A percentile compares a stretch with the other conserved stretches of the same genome.
Evolutionary conservation across 23 red algal species (phyloP).

Genomic region (Gracilaria vermiculophylla): DNA sequence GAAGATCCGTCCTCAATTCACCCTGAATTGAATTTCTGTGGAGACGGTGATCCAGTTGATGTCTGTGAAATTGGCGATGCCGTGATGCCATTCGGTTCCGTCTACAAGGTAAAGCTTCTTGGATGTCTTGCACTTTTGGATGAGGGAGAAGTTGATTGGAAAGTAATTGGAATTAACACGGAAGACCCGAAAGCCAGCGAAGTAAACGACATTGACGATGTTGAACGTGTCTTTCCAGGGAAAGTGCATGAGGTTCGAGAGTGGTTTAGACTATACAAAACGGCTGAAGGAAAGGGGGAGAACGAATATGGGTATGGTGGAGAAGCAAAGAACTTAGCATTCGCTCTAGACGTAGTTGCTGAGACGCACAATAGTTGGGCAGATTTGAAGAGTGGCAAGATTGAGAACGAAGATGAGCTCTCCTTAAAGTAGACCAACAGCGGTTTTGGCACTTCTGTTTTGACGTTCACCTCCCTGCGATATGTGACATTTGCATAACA

Average conservation of each 20-base stretch:
- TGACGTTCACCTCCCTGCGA: too few relatives aligned
- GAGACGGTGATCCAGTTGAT: slow-evolving; percentile 96
- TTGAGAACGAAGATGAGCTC: slow-evolving; percentile 77
- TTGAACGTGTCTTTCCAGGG: slow-evolving; percentile 77
- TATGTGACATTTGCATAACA: too few relatives aligned
- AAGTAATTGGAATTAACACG: slow-evolving; percentile 83
- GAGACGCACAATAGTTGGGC: slow-evolving; percentile 87
- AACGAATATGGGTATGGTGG: slow-evolving; percentile 95
- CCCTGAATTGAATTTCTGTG: slow-evolving; percentile 64
- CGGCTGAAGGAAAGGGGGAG: slow-evolving; percentile 97
- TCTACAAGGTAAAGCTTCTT: slow-evolving; percentile 88
- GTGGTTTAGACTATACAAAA: slow-evolving; percentile 99
- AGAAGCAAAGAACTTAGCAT: slow-evolving; percentile 63
- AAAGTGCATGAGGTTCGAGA: slow-evolving; percentile 80
- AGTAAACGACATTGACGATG: slow-evolving; percentile 81
- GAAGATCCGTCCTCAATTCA: slow-evolving; percentile 83
- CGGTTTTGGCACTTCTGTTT: too few relatives aligned
- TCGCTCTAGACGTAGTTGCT: slow-evolving; percentile 69
- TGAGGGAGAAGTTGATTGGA: slow-evolving; percentile 97
- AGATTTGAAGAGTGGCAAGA: slow-evolving; percentile 65
- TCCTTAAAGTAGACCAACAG: slow-evolving; percentile 29
- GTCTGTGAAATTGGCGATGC: slow-evolving; percentile 76
- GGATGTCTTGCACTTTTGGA: slow-evolving; percentile 92
- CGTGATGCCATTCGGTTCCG: slow-evolving; percentile 74
- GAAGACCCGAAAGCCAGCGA: slow-evolving; percentile 64